A percentile compares a stretch with the other conserved stretches of the same genome.
Conservation (phyloP, 73 alveolate genomes). For the Breviolum minutum region DNA sequence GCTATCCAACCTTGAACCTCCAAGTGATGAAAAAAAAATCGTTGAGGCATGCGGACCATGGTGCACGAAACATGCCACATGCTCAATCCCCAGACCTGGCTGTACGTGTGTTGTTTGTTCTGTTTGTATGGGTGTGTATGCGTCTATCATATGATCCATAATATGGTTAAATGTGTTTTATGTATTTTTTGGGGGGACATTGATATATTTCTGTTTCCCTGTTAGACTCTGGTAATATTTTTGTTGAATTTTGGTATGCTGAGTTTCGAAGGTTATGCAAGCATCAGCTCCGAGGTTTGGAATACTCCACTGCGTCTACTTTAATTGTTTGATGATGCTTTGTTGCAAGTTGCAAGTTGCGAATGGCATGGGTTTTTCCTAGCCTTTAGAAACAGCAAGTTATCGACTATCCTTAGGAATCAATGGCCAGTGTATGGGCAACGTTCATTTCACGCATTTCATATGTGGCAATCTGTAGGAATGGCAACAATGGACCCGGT, state of each 20-base stretch:
- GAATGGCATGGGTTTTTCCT: no score
- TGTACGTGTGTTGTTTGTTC: no score
- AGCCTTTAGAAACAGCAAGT: no score
- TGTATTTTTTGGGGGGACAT: no score
- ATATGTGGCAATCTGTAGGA: conserved; percentile 78
- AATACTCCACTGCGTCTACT: conserved; percentile 98
- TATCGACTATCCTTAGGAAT: no score
- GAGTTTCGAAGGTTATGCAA: neutral
- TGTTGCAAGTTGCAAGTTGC: no score
- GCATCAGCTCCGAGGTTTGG: conserved; percentile 96
- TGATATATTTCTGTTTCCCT: no score
- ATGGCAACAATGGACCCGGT: conserved; percentile 96
- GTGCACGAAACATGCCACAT: conserved; percentile 98
- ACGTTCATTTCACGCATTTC: neutral
- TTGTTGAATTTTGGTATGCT: neutral
- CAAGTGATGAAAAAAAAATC: neutral
- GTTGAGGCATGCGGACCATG: conserved; percentile 97
- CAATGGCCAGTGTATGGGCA: neutral
- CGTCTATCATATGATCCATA: neutral
- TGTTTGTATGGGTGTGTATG: neutral
- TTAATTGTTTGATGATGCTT: conserved; percentile 97
- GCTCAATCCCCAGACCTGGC: neutral
- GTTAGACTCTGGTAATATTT: no score
- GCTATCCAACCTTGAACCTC: neutral
- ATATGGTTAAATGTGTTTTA: no score